phyloP scores from a whole-genome alignment of 768 basidiomycete genomes.

The Boletus pseudopeckii region DNA sequence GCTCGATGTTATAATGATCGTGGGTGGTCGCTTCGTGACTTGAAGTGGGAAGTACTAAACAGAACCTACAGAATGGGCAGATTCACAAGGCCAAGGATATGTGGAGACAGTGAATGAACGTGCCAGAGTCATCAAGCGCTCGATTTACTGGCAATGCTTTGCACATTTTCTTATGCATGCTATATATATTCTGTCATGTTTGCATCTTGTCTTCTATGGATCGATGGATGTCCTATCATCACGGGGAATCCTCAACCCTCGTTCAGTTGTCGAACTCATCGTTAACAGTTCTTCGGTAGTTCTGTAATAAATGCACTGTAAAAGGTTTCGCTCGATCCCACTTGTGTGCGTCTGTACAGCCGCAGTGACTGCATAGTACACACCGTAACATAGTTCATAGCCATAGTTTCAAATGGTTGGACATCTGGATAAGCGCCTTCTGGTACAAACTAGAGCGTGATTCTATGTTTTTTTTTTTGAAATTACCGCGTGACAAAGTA shows the following conservation, averaged over 20 bases:
- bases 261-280: neutral
- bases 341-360: neutral
- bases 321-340: neutral
- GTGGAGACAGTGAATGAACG: neutral
- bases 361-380: neutral
- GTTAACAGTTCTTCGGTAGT: neutral
- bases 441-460: neutral
- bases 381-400: neutral
- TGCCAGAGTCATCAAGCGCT: neutral
- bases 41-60: neutral
- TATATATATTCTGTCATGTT: neutral
- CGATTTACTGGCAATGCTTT: neutral
- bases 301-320: neutral
- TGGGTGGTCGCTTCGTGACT: conserved; percentile 10
- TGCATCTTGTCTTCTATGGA: neutral
- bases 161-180: too few relatives aligned
- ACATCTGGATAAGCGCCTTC: neutral
- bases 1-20: conserved; percentile 35
- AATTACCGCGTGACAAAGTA: too few relatives aligned
- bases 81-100: conserved; percentile 17
- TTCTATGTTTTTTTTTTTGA: too few relatives aligned
- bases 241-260: neutral
- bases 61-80: conserved; percentile 21
- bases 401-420: neutral
- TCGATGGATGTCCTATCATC: neutral